Evolutionary conservation across 2,329 filamentous ascomycete species (phyloP).

Genomic region (Whalleya microplaca): DNA sequence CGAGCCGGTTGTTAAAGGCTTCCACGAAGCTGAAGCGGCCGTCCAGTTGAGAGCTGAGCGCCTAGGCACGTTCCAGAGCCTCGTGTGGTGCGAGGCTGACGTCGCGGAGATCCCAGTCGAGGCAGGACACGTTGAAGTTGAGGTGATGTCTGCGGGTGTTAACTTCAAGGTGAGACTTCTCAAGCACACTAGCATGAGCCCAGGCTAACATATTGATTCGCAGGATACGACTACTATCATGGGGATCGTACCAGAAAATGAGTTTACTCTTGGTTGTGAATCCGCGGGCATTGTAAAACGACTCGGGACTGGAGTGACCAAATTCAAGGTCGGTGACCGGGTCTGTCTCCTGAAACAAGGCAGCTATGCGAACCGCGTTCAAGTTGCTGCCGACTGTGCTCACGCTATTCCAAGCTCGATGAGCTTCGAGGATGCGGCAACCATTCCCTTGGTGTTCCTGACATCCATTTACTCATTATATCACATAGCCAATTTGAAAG

Average conservation of each 20-base stretch:
- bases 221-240: constrained; percentile 37
- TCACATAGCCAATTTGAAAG: constrained; percentile 30
- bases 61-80: constrained; percentile 30
- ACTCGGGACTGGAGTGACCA: constrained; percentile 11
- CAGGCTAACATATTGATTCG: too few species aligned
- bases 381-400: background rate
- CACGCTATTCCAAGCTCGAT: constrained; percentile 38
- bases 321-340: constrained; percentile 24
- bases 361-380: constrained; percentile 26
- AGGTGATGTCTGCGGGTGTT: constrained; percentile 39
- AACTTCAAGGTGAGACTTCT: constrained; percentile 47
- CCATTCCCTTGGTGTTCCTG: constrained; percentile 36
- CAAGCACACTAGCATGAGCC: too few species aligned
- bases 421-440: constrained; percentile 39
- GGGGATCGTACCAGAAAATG: constrained; percentile 28
- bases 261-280: constrained; percentile 30
- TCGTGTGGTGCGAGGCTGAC: constrained; percentile 16
- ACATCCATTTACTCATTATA: constrained; percentile 38
- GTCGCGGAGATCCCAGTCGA: constrained; percentile 9
- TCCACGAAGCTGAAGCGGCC: constrained; percentile 15
- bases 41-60: constrained; percentile 18
- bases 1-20: constrained; percentile 8
- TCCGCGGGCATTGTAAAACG: constrained; percentile 9
- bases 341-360: constrained; percentile 25
- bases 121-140: constrained; percentile 38